Conservation (phyloP, 1,284 basidiomycete species). For the Phlebopus sp. region DNA sequence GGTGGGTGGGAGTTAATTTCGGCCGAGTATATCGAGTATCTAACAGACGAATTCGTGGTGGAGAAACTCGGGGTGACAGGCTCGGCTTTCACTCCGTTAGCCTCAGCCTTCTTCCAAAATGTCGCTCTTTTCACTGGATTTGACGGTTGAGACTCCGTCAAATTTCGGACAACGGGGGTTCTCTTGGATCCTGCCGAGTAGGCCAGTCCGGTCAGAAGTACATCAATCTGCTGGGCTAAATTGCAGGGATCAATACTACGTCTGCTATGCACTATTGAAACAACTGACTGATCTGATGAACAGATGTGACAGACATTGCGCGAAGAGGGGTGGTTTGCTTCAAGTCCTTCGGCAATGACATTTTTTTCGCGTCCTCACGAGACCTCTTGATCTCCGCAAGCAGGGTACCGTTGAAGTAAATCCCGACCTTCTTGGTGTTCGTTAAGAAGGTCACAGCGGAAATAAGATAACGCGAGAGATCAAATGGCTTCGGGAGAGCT, state of each 20-base stretch:
- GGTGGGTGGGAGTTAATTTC: conserved; percentile 71
- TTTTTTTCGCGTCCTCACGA: conserved; percentile 51
- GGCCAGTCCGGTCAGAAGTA: conserved; percentile 68
- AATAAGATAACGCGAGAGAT: conserved; percentile 85
- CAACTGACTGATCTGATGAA: conserved; percentile 60
- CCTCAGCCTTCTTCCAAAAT: conserved; percentile 3
- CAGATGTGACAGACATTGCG: conserved; percentile 66
- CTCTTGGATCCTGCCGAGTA: conserved; percentile 68
- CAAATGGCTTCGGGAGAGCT: conserved; percentile 78
- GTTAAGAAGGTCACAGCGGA: conserved; percentile 93
- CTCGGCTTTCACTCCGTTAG: not conserved
- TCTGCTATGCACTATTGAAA: conserved; percentile 21
- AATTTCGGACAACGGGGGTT: conserved; percentile 31
- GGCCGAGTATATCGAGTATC: conserved; percentile 62
- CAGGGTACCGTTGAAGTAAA: conserved; percentile 73
- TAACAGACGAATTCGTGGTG: not conserved
- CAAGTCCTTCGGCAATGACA: conserved; percentile 56
- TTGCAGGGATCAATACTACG: not conserved
- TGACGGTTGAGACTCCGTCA: conserved; percentile 29
- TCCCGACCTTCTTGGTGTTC: conserved; percentile 69
- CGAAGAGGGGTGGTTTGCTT: conserved; percentile 45
- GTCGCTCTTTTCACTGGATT: conserved; percentile 23
- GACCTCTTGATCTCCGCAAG: conserved; percentile 75
- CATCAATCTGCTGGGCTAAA: conserved; percentile 76
- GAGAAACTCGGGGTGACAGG: not conserved